Conservation (phyloP, 2,329 filamentous ascomycete genomes). For the Thermoascus crustaceus region DNA sequence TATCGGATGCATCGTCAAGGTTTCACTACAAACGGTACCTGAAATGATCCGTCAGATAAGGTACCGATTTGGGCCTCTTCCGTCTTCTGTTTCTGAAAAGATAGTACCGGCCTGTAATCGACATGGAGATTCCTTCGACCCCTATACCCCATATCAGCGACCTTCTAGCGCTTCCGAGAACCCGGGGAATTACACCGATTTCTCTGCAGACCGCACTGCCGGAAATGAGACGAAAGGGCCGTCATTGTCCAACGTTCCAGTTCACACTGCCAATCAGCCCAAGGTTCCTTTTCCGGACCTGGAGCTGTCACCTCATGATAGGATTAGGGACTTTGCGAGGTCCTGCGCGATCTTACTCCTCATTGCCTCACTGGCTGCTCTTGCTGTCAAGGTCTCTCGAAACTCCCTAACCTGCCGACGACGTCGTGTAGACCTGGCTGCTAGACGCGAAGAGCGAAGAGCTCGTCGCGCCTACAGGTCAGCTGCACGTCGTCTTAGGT, state of each 20-base stretch:
- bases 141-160: too few species aligned
- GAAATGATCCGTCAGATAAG: slow-evolving; percentile 19
- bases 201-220: background rate
- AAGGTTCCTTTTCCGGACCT: slow-evolving; percentile 2
- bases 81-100: slow-evolving; percentile 10
- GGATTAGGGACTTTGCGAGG: slow-evolving; percentile 16
- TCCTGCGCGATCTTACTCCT: slow-evolving; percentile 38
- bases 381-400: slow-evolving; percentile 37
- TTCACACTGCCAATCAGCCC: slow-evolving; percentile 1
- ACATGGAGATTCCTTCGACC: slow-evolving; percentile 5
- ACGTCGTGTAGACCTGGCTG: slow-evolving; percentile 45
- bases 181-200: background rate
- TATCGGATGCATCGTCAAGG: slow-evolving; percentile 22
- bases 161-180: background rate
- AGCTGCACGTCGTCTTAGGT: slow-evolving; percentile 45
- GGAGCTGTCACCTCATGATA: slow-evolving; percentile 4
- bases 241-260: background rate
- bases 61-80: slow-evolving; percentile 19
- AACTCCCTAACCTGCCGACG: slow-evolving; percentile 36
- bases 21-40: slow-evolving; percentile 21
- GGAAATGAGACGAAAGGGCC: background rate
- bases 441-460: slow-evolving; percentile 47
- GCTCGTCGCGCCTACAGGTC: slow-evolving; percentile 45
- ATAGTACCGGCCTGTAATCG: slow-evolving; percentile 6
- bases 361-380: slow-evolving; percentile 24